Evolutionary conservation across 768 basidiomycete species (phyloP).

Genomic region (Hortiboletus flavorubellus): DNA sequence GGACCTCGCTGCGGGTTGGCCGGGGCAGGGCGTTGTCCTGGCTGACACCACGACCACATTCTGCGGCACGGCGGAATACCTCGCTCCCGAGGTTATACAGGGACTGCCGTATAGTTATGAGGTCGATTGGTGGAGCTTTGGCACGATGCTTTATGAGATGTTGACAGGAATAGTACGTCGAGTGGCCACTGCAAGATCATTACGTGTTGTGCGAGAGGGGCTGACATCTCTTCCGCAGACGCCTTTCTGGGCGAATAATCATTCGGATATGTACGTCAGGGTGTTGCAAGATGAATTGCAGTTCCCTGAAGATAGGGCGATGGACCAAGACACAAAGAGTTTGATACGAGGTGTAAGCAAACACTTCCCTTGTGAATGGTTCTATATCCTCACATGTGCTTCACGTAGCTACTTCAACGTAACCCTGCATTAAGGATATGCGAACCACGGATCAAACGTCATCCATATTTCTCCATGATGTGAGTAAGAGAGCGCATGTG

Average conservation of each 20-base stretch:
- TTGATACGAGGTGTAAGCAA: conserved; percentile 85
- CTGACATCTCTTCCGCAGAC: conserved; percentile 49
- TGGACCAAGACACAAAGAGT: conserved; percentile 94
- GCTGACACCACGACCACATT: conserved; percentile 80
- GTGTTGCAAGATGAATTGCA: conserved; percentile 87
- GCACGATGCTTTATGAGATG: conserved; percentile 98
- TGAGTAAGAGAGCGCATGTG: conserved; percentile 36
- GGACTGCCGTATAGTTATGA: conserved; percentile 88
- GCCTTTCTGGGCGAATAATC: conserved; percentile 90
- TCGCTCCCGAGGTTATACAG: conserved; percentile 95
- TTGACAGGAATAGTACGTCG: conserved; percentile 81
- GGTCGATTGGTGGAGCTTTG: conserved; percentile 98
- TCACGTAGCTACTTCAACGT: conserved; percentile 77
- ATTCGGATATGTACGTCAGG: conserved; percentile 92
- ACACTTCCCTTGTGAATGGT: neutral
- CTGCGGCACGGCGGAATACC: conserved; percentile 94
- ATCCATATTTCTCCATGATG: conserved; percentile 96
- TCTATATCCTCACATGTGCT: conserved; percentile 9
- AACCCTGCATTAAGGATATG: conserved; percentile 88
- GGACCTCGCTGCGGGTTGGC: conserved; percentile 56
- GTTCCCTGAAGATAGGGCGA: conserved; percentile 87
- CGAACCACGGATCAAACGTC: conserved; percentile 90
- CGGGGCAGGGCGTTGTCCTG: conserved; percentile 45
- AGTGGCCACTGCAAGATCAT: conserved; percentile 4
- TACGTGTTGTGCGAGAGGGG: conserved; percentile 14